Percentiles rank a stretch among this genome's conserved stretches.
These are phyloP conservation scores for Dendrobium huoshanense DNA, from an alignment of 106 monocot genomes.

Conservation along the genomic window DNA sequence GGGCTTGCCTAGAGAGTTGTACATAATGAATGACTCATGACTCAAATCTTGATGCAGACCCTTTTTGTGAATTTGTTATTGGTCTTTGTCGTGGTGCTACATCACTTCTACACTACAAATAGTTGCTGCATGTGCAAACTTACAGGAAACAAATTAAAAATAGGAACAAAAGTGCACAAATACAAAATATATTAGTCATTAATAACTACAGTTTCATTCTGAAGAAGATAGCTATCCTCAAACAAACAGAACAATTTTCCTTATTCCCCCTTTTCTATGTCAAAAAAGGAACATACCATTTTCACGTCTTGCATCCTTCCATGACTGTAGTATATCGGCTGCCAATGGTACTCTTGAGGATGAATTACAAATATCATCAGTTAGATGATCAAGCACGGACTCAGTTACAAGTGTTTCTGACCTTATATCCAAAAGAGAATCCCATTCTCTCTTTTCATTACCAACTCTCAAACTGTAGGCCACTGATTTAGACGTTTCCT, in stretches of 20 bases:
- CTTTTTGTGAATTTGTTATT: no score
- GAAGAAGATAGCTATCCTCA: no score
- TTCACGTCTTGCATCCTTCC: slow-evolving; percentile 61
- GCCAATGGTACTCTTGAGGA: slow-evolving; percentile 53
- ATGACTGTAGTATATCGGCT: slow-evolving; percentile 55
- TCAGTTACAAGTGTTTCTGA: slow-evolving; percentile 24
- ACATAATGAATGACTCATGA: no score
- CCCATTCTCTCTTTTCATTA: neutral
- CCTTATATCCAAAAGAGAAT: neutral
- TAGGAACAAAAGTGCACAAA: no score
- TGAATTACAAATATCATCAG: slow-evolving; percentile 11
- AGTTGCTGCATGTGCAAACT: neutral
- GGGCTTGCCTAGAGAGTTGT: no score
- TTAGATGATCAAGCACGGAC: slow-evolving; percentile 27
- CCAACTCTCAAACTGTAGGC: no score
- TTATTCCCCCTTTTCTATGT: neutral
- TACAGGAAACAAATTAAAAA: neutral
- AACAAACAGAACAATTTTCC: neutral
- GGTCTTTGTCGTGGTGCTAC: no score
- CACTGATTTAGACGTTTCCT: no score
- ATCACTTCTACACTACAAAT: neutral
- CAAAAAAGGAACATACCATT: slow-evolving; percentile 27
- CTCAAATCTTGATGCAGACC: no score
- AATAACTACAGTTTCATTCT: no score
- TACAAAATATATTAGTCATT: no score